These are phyloP conservation scores for Penicillium occitanis DNA, from an alignment of 2,329 filamentous ascomycete genomes.

Conservation along the genomic window DNA sequence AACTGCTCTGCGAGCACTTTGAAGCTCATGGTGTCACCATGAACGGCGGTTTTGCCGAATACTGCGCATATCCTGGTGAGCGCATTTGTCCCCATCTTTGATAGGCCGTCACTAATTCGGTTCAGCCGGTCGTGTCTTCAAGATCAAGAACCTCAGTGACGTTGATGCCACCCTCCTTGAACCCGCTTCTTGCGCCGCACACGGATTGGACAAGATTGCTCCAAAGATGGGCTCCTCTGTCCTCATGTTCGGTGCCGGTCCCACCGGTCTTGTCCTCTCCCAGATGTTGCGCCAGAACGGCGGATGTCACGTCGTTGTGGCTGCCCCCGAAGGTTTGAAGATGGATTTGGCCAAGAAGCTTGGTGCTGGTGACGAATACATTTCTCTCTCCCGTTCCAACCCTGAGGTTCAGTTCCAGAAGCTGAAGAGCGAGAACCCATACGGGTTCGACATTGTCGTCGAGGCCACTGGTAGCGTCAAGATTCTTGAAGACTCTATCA, in stretches of 20 bases:
- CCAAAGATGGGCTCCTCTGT: constrained; percentile 65
- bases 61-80: constrained; percentile 54
- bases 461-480: constrained; percentile 69
- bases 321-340: constrained; percentile 68
- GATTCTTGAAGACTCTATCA: constrained; percentile 68
- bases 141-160: constrained; percentile 63
- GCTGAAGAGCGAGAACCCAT: constrained; percentile 64
- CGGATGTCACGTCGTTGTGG: constrained; percentile 67
- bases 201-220: constrained; percentile 66
- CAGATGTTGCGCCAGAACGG: constrained; percentile 66
- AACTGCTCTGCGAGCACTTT: constrained; percentile 68
- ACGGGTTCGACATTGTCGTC: constrained; percentile 72
- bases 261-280: constrained; percentile 63
- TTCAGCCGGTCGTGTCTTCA: constrained; percentile 59
- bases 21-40: constrained; percentile 60
- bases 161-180: constrained; percentile 68
- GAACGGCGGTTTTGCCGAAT: constrained; percentile 72
- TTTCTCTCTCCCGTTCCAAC: constrained; percentile 50
- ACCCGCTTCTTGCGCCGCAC: constrained; percentile 67
- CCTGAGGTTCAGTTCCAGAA: constrained; percentile 61
- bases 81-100: neutral
- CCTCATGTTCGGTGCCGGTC: constrained; percentile 65
- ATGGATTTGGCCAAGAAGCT: constrained; percentile 63
- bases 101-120: constrained; percentile 9
- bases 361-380: constrained; percentile 50